Conservation (phyloP, 129 eudicot species). For the Centrapalus pauciflorus region DNA sequence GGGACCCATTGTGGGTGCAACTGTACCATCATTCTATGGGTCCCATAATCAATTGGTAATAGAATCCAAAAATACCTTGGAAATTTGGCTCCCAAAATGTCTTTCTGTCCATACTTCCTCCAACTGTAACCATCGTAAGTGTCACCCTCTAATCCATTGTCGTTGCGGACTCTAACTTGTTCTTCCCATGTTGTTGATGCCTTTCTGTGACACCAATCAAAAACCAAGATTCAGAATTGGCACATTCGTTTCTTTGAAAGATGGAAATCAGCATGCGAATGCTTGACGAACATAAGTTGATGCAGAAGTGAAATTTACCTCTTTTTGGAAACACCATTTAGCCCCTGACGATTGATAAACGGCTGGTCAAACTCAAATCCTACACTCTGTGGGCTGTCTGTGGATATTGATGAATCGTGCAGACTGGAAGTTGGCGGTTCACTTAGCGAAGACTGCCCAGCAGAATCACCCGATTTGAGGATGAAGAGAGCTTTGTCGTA, state of each 20-base stretch:
- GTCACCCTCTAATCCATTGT: constrained; percentile 52
- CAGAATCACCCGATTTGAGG: constrained; percentile 43
- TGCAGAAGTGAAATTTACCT: constrained; percentile 35
- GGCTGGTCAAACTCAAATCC: constrained; percentile 22
- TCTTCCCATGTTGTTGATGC: constrained; percentile 48
- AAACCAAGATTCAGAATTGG: not conserved
- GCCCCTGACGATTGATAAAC: constrained; percentile 12
- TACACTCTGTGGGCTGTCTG: constrained; percentile 38
- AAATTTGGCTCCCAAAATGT: constrained; percentile 55
- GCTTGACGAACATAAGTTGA: no score
- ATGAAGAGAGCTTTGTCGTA: constrained; percentile 53
- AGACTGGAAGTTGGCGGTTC: not conserved
- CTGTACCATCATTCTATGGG: not conserved
- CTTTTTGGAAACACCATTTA: constrained; percentile 40
- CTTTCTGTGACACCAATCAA: constrained; percentile 51
- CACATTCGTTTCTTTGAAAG: not conserved
- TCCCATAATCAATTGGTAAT: not conserved
- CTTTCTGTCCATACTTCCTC: constrained; percentile 91
- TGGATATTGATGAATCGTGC: constrained; percentile 42
- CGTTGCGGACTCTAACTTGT: constrained; percentile 43
- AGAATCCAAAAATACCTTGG: constrained; percentile 45
- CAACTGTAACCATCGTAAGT: constrained; percentile 65
- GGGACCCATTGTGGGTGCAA: not conserved
- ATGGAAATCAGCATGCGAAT: not conserved
- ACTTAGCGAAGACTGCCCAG: constrained; percentile 24